phyloP scores from a whole-genome alignment of 257 asterid species.

The Rubia yunnanensis region DNA sequence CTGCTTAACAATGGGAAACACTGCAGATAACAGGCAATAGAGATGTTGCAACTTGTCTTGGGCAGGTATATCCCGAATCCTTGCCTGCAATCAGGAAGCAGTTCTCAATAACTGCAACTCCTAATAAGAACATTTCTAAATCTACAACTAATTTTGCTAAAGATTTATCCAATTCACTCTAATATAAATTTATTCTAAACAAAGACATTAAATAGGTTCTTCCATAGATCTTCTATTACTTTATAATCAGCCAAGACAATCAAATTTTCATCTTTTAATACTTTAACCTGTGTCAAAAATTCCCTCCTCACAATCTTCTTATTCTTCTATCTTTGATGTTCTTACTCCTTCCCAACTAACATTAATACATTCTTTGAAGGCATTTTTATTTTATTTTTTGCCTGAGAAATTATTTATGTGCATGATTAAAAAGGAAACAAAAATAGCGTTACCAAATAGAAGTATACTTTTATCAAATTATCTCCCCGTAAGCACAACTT shows the following conservation, averaged over 20 bases:
- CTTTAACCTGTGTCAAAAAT: background rate
- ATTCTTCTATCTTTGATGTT: background rate
- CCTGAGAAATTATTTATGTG: background rate
- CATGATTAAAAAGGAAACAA: constrained; percentile 3
- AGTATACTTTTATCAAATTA: constrained; percentile 71
- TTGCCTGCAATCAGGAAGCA: constrained; percentile 40
- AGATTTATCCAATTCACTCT: background rate
- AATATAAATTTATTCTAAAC: background rate
- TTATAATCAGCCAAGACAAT: background rate
- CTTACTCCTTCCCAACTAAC: background rate
- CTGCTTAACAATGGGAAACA: constrained; percentile 71
- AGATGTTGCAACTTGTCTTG: constrained; percentile 86
- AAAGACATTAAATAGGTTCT: background rate
- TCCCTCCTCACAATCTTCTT: background rate
- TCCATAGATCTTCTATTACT: background rate
- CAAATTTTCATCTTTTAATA: background rate
- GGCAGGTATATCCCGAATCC: constrained; percentile 69
- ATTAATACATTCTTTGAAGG: no score
- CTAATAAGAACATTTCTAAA: background rate
- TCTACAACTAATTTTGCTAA: background rate
- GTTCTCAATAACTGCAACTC: background rate
- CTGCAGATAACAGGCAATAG: constrained; percentile 77
- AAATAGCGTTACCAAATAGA: constrained; percentile 16
- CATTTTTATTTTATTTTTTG: background rate
- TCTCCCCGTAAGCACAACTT: constrained; percentile 87